These are phyloP conservation scores for Delitschia confertaspora DNA, from an alignment of 495 filamentous ascomycete genomes.

Conservation along the genomic window DNA sequence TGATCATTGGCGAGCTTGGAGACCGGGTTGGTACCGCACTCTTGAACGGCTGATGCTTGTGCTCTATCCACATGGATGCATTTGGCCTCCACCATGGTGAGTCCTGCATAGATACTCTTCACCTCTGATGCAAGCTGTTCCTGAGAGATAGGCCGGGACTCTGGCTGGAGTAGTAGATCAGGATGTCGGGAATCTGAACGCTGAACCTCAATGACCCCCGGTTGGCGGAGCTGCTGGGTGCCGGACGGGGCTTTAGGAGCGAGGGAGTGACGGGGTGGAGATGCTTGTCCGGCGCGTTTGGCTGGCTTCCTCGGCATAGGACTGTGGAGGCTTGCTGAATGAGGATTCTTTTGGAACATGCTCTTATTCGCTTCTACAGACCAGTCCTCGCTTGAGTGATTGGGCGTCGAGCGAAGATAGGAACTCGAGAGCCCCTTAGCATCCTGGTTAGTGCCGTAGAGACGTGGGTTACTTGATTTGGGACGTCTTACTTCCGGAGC, in stretches of 20 bases:
- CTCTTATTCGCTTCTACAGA: slow-evolving; percentile 21
- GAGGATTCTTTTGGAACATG: slow-evolving; percentile 9
- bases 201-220: slow-evolving; percentile 20
- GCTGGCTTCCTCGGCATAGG: too few species aligned
- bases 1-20: slow-evolving; percentile 50
- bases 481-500: slow-evolving; percentile 8
- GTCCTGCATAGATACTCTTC: slow-evolving; percentile 65
- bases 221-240: slow-evolving; percentile 13
- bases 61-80: slow-evolving; percentile 61
- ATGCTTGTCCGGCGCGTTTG: too few species aligned
- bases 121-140: slow-evolving; percentile 31
- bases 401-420: slow-evolving; percentile 8
- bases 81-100: slow-evolving; percentile 73
- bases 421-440: slow-evolving; percentile 3
- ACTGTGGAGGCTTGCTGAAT: not conserved
- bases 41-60: slow-evolving; percentile 28
- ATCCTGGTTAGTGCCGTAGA: slow-evolving; percentile 11
- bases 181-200: slow-evolving; percentile 20
- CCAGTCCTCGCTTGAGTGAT: slow-evolving; percentile 24
- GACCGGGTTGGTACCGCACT: slow-evolving; percentile 15
- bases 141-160: slow-evolving; percentile 24
- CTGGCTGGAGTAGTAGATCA: slow-evolving; percentile 24
- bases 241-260: not conserved
- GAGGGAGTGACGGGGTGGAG: not conserved
- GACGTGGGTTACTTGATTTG: slow-evolving; percentile 4